phyloP scores from a whole-genome alignment of 495 filamentous ascomycete species.

The Penicillium tannophilum region DNA sequence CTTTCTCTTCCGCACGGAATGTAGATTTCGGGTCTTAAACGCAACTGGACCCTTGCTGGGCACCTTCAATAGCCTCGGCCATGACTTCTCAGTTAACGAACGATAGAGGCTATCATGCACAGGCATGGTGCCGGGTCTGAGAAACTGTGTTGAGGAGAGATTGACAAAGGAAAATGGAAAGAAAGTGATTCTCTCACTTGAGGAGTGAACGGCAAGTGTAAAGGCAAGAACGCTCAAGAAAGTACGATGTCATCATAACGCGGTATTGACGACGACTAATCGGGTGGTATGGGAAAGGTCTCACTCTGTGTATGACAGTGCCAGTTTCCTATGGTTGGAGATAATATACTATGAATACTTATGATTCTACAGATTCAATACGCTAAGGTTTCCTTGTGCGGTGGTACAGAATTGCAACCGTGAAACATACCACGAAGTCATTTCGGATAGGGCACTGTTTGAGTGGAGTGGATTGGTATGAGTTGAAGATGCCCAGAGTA shows the following conservation, averaged over 20 bases:
- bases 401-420: neutral
- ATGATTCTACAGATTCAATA: neutral
- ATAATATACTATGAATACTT: neutral
- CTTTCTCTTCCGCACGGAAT: constrained; percentile 8
- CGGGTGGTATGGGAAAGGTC: neutral
- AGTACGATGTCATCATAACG: constrained; percentile 27
- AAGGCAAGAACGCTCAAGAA: neutral
- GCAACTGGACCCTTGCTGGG: constrained; percentile 4
- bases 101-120: neutral
- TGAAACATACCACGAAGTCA: neutral
- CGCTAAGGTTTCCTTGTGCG: neutral
- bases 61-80: constrained; percentile 5
- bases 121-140: neutral
- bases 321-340: neutral
- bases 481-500: no score
- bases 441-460: neutral
- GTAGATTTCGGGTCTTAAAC: constrained; percentile 6
- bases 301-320: neutral
- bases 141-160: neutral
- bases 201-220: neutral
- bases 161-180: neutral
- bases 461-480: neutral
- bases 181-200: neutral
- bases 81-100: neutral
- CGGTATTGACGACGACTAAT: constrained; percentile 12